Base-by-base conservation (phyloP, 345 rosid genomes). In the Murraya paniculata region DNA sequence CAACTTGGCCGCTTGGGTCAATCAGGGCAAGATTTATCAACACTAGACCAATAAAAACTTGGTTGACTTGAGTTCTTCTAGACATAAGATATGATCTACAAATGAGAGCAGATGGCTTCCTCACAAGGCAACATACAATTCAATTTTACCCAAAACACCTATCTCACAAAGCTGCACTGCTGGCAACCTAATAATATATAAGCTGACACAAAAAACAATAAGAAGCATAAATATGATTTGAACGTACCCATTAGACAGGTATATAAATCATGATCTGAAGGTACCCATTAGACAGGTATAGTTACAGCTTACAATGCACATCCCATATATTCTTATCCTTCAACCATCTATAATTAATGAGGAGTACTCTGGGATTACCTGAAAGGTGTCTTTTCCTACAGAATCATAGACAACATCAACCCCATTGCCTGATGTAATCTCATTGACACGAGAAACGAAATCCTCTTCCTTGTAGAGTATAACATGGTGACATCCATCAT, bases 401-500 rank as follows among this genome's bases (percentile, higher is more conserved):
- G 97, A 91, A 84, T 95, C 99, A 62, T 95, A 95, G 31, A 91
- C 97, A 78, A 89, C 99, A 66, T 95, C 78, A 33, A 95, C 98
- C 55, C 99, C 98, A 64, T 87, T 88, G 30, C 96, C 94, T 3
- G 90, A 86, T 61, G 99, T 93, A 61, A 93, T 89, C 76, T 91
- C 95, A 27, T 87, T 91, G 82, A 95, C 97, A 31, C 89, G 84
- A 55, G 90, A 38, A 81, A 88, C 93, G 79, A 95, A 92, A 77
- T 95, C 97, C 83, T 93, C 99, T 27, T 89, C 90, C 79, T 88
- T 92, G 76, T 90, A 89, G 73, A 88, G 76, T 56, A 95, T 88
- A 30, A 88, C 91, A 83, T 95, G 96, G 89, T 88, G 97, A 72
- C 99, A 92, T 41, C 99, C 97, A 82, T 95, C 97, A n/a, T 88